phyloP scores from a whole-genome alignment of 306 rosid species.

The Citrullus mucosospermus region DNA sequence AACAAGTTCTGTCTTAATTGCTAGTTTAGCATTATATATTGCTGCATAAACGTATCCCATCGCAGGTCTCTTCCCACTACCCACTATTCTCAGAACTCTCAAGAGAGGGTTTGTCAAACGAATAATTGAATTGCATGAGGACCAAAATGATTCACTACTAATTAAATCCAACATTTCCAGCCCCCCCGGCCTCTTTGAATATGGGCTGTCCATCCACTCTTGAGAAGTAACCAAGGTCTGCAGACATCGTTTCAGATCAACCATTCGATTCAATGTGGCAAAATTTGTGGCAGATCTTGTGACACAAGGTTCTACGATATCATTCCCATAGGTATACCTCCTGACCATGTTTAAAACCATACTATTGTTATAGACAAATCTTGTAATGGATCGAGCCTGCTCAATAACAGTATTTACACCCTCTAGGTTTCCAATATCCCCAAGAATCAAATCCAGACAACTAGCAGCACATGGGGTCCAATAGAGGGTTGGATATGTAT shows the following conservation, averaged over 20 bases:
- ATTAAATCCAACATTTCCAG: conserved; percentile 65
- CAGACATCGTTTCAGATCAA: conserved; percentile 61
- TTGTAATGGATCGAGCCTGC: conserved; percentile 64
- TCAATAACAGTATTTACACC: conserved; percentile 57
- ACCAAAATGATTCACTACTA: conserved; percentile 75
- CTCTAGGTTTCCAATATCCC: conserved; percentile 64
- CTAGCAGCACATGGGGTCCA: conserved; percentile 66
- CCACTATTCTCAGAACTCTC: conserved; percentile 46
- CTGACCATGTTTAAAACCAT: conserved; percentile 60
- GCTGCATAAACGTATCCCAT: conserved; percentile 81
- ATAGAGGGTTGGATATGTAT: conserved; percentile 58
- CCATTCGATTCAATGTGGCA: conserved; percentile 58
- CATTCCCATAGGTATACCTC: conserved; percentile 65
- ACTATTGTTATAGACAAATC: conserved; percentile 66
- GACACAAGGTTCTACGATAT: conserved; percentile 56
- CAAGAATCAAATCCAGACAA: conserved; percentile 57
- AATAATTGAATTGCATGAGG: conserved; percentile 52
- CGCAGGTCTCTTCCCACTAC: conserved; percentile 69
- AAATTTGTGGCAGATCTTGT: conserved; percentile 54
- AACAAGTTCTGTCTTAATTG: conserved; percentile 58
- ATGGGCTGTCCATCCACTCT: conserved; percentile 76
- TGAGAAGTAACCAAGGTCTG: conserved; percentile 83
- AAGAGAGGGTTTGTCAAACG: conserved; percentile 63
- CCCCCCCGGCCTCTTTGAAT: conserved; percentile 69
- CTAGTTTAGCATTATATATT: conserved; percentile 68